Evolutionary conservation across 805 yeast genomes (phyloP), one percentile per base, ranked within the genome.

Genomic region (Suhomyces prunicola): DNA sequence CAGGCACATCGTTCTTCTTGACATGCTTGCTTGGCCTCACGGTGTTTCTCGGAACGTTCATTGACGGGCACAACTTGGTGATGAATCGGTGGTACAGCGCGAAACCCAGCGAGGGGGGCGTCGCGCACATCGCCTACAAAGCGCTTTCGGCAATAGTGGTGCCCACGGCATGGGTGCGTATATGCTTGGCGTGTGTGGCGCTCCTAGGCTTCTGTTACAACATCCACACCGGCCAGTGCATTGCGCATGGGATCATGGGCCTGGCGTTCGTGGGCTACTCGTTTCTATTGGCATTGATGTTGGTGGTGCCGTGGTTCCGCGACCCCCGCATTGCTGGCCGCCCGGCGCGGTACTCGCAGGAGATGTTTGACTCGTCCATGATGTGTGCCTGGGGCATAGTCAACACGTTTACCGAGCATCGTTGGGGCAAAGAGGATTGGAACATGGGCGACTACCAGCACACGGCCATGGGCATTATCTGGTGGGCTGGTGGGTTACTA

Each of bases 191-290:
- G 0, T 90, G 93, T 5, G 86, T 89, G 45, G 87, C 96, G 1
- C 65, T 91, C 57, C 82, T 90, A 57, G 97, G 97, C 2, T 93
- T 91, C 69, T 93, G 98, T 70, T 84, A 90, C 60, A 88, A 80
- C 5, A 77, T 68, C 35, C 94, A 89, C 62, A 85, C 96, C 0
- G 98, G 98, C 23, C 98, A 93, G 70, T 93, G 98, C 68, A 81
- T 91, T 41, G 98, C 98, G 0, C 98, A 93, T 67, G 97, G 97
- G 4, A 89, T 93, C 55, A 93, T 93, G 98, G 98, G 98, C 0
- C 80, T 89, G 23, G 86, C 96, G 0, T 93, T 93, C 60, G 80
- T 93, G 9, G 70, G 78, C 4, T 93, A 93, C 66, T 96, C 97
- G 4, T 84, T 86, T 55, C 70, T 90, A 9, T 77, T 90, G 60